A percentile compares a stretch with the other conserved stretches of the same genome.
Conservation (phyloP, 192 early-diverging fungal species). For the Umbelopsis sp. region DNA sequence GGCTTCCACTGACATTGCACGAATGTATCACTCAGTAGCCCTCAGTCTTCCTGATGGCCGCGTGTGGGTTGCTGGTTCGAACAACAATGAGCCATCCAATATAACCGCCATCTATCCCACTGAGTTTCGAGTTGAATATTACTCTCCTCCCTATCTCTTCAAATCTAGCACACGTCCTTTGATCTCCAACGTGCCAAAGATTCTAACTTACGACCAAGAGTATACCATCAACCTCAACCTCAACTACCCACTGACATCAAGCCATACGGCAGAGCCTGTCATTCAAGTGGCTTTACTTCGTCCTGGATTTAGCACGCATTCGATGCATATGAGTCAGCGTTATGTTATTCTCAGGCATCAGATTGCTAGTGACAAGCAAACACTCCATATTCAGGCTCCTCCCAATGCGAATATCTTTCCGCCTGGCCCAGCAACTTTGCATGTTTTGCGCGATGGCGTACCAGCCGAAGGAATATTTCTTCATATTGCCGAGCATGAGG, state of each 20-base stretch:
- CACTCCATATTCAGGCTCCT: conserved; percentile 42
- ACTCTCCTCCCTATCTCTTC: conserved; percentile 55
- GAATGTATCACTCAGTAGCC: conserved; percentile 68
- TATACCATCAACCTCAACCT: conserved; percentile 31
- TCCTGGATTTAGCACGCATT: conserved; percentile 57
- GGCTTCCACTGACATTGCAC: conserved; percentile 53
- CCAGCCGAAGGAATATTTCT: conserved; percentile 36
- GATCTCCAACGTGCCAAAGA: conserved; percentile 36
- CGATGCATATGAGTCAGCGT: conserved; percentile 55
- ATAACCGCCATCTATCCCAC: conserved; percentile 46
- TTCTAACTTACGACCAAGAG: conserved; percentile 25
- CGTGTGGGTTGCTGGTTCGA: conserved; percentile 62
- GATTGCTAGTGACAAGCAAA: conserved; percentile 29
- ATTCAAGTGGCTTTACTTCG: conserved; percentile 49
- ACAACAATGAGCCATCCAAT: conserved; percentile 49
- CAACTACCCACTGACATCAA: conserved; percentile 8
- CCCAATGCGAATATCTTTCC: conserved; percentile 57
- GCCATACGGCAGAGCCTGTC: background rate
- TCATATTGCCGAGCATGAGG: conserved; percentile 25
- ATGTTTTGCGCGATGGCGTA: conserved; percentile 52
- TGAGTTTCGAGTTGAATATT: conserved; percentile 57
- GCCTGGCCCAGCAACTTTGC: conserved; percentile 54
- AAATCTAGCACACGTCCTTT: conserved; percentile 40
- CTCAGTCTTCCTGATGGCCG: conserved; percentile 54
- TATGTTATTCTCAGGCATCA: conserved; percentile 44